Evolutionary conservation across 139 green algal species (phyloP), one percentile per base, ranked within the genome.

Genomic region (Diplosphaera chodatii): DNA sequence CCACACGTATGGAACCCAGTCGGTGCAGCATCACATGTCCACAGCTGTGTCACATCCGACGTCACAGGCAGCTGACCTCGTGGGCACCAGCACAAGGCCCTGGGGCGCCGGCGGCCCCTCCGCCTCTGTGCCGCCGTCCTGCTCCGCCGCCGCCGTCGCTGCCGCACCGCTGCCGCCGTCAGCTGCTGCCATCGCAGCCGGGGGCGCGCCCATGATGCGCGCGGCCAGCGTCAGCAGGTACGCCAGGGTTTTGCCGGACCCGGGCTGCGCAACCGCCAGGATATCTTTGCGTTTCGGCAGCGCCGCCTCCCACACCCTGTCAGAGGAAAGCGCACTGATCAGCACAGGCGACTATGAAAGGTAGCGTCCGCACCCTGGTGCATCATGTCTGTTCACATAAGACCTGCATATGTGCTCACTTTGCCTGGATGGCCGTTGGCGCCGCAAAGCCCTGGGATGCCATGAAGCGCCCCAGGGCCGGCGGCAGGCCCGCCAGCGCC

Each of bases 161-260:
- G n/a, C n/a, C n/a, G n/a, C n/a, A n/a, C n/a, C n/a, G n/a, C n/a
- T n/a, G n/a, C n/a, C n/a, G n/a, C n/a, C n/a, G n/a, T n/a, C n/a
- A n/a, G n/a, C n/a, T n/a, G n/a, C n/a, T n/a, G n/a, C n/a, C n/a
- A n/a, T 18, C 16, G 48, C 48, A 3, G 48, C 48, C 48, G 48
- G 13, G 3, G 48, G 48, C 48, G 48, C 48, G 8, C 16, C 48
- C 48, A 59, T 59, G 48, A 78, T 73, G 28, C 70, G 29, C 27
- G 80, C 62, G 4, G 74, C 79, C 0, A 48, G 37, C 13, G 91
- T 88, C 48, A 96, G 80, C 67, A 96, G 70, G 74, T 89, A 97
- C 0, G 82, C 87, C 0, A 97, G 78, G 0, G 91, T 97, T 72
- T 97, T 97, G 33, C 91, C 91, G 40, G 79, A 86, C 59, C 91